Base-by-base conservation (phyloP, 1,284 basidiomycete genomes). In the Irpex sp. region DNA sequence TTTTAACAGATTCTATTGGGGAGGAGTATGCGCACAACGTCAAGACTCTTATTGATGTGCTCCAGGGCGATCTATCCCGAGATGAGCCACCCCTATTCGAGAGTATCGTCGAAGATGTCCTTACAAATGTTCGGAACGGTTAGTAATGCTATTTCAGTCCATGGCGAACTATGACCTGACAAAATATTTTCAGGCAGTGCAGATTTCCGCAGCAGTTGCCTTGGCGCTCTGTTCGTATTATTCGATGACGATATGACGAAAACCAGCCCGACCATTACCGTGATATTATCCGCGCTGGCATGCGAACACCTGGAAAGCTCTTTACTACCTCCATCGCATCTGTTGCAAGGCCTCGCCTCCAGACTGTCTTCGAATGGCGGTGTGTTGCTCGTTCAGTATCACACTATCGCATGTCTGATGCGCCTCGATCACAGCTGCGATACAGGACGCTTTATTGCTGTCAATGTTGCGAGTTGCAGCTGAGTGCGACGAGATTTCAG, bases 391-490 rank as follows among this genome's bases (percentile, higher is more conserved):
- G 7, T 55, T 48, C 58, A 44, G 34, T n/a, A 5, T 57, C 51
- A n/a, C 31, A 21, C 44, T 21, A 19, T 52, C 26, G 17, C 48
- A 57, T 47, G 36, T 52, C 17, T 19, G 11, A 17, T 36, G 34
- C 13, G 54, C 13, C 26, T 36, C 40, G 47, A 49, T 38, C 60
- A 21, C 65, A 92, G 91, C 81, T 38, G 78, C 85, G 21, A 82
- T 92, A 8, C 88, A 90, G 70, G 91, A 93, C 63, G 85, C 84
- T 5, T 85, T 84, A 65, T 73, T 93, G 36, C 71, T 92, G 40
- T 80, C 86, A 3, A 89, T 92, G 86, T 73, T 91, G 49, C 81
- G 88, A 60, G 69, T 91, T 54, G 77, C 81, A 55, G 83, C 81
- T 6, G 82, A 86, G 17, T 88, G 85, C 68, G 81, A 85, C 11